A percentile compares a stretch with the other conserved stretches of the same genome.
Evolutionary conservation across 352 stramenopile species (phyloP).

Genomic region (Pythium brassicae): DNA sequence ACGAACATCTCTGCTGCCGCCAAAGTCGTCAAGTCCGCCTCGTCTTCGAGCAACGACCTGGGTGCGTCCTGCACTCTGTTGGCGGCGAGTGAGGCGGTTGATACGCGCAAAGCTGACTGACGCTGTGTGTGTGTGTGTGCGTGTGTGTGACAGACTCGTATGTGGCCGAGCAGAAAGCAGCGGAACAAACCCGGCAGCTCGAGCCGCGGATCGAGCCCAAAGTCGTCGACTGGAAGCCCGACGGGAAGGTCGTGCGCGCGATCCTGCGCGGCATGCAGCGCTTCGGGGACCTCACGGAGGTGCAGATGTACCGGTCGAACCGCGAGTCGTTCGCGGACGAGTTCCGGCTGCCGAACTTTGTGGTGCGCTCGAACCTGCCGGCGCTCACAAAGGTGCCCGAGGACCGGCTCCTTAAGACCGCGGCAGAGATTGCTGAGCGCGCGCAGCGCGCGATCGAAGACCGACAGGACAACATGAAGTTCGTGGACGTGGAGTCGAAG

Average conservation of each 20-base stretch:
- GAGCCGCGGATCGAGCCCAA: slow-evolving; percentile 40
- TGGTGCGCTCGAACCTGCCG: slow-evolving; percentile 58
- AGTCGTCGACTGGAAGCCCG: slow-evolving; percentile 35
- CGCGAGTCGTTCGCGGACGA: slow-evolving; percentile 67
- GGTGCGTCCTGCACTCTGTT: too few relatives aligned
- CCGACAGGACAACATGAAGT: slow-evolving; percentile 74
- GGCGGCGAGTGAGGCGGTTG: too few relatives aligned
- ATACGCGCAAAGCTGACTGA: too few relatives aligned
- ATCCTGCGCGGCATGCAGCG: slow-evolving; percentile 67
- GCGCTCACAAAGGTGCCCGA: slow-evolving; percentile 48
- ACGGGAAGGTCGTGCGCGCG: slow-evolving; percentile 67
- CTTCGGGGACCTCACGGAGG: slow-evolving; percentile 77
- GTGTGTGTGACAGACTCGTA: slow-evolving; percentile 13
- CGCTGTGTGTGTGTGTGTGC: too few relatives aligned
- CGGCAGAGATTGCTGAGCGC: slow-evolving; percentile 56
- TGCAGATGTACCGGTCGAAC: slow-evolving; percentile 39
- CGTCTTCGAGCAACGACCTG: slow-evolving; percentile 19
- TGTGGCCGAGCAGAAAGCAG: slow-evolving; percentile 20
- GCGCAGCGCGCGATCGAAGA: slow-evolving; percentile 50
- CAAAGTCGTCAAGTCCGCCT: slow-evolving; percentile 36
- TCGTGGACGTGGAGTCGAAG: slow-evolving; percentile 69
- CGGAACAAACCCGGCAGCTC: slow-evolving; percentile 28
- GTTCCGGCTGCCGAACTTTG: slow-evolving; percentile 72
- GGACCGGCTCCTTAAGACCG: slow-evolving; percentile 50
- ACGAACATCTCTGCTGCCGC: slow-evolving; percentile 55